Evolutionary conservation across 305 asterid genomes (phyloP).

Genomic region (Fraxinus angustifolia): DNA sequence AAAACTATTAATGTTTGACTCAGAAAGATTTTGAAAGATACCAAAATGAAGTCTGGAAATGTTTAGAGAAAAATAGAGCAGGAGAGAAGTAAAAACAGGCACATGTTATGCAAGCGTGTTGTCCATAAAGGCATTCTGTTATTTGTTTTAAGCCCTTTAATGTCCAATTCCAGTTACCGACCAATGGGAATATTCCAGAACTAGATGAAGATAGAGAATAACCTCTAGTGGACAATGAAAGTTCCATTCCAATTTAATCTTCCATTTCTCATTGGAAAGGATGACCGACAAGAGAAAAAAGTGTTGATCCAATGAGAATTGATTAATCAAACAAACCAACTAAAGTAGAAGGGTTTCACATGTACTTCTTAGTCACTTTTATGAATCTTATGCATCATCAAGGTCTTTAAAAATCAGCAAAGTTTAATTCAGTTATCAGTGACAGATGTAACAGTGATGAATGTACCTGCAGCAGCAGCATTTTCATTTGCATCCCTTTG

Average conservation of each 20-base stretch:
- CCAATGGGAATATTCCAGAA: not conserved
- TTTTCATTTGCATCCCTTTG: constrained; percentile 62
- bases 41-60: not conserved
- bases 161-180: not conserved
- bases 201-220: not conserved
- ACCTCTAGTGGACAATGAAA: not conserved
- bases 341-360: not conserved
- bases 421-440: constrained; percentile 1
- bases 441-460: not conserved
- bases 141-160: not conserved
- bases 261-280: not conserved
- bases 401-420: not conserved
- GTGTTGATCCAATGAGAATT: not conserved
- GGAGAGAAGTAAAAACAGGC: not conserved
- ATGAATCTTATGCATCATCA: constrained; percentile 7
- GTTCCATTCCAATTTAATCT: not conserved
- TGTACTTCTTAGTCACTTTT: constrained; percentile 1
- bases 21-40: not conserved
- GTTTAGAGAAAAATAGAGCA: constrained; percentile 8
- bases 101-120: not conserved
- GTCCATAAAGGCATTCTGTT: not conserved
- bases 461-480: constrained; percentile 55
- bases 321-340: not conserved
- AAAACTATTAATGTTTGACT: not conserved
- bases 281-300: not conserved